Base-by-base conservation (phyloP, 2,329 filamentous ascomycete genomes). In the Aspergillus fumigatus region DNA sequence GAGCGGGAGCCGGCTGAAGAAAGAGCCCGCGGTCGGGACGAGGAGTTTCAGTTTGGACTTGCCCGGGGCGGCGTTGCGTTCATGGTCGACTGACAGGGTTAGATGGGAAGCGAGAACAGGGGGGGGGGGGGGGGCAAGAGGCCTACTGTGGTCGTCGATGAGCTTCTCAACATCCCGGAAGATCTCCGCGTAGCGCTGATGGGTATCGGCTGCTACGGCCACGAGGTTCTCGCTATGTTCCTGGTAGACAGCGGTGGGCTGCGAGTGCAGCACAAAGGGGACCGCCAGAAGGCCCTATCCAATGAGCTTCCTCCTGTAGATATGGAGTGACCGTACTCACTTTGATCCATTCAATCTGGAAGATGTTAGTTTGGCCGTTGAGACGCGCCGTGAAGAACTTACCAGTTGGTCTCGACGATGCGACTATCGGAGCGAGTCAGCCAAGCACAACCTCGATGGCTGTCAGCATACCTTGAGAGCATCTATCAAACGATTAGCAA, bases 181-280 rank as follows among this genome's bases (percentile, higher is more conserved):
- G 67, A 97, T 97, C 74, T 99, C 93, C 50, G 90, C 89, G 77
- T 97, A 99, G 60, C 94, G 86, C 55, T 89, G 82, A 69, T 94
- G 91, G 26, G 93, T 90, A 68, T 90, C 88, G 56, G 85, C 84
- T 4, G 90, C 89, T 80, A 93, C 92, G 56, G 87, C 82, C 48
- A 82, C 78, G 51, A 93, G 83, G 54, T 80, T 70, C 54, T 83
- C 79, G 59, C 84, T 84, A 65, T 85, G 82, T 55, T 84, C 80
- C 62, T 92, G 88, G 67, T 93, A 92, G 45, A 92, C 85, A 21
- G 91, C 91, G 1, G 91, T 95, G 3, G 94, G 94, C 71, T 97
- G 92, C 1, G 93, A 97, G 73, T 96, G 92, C 53, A 99, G 84
- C 41, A 99, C 93, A 71, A 99, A 99, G 0, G 94, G 94, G 0